phyloP scores from a whole-genome alignment of 1,284 basidiomycete genomes.

The Irpex sp. region DNA sequence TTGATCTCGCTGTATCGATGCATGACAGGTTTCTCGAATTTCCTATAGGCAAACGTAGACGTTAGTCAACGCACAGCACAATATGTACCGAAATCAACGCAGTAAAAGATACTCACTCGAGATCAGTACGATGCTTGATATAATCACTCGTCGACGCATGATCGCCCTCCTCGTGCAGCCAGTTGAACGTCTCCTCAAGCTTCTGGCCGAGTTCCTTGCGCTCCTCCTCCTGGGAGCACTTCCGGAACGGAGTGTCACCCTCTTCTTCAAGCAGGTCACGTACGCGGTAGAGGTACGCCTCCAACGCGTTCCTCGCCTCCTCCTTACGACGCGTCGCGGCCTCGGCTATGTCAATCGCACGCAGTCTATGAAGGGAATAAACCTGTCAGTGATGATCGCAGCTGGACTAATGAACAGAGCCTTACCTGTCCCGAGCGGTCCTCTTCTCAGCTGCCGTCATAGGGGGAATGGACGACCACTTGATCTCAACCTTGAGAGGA shows the following conservation, averaged over 20 bases:
- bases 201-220: conserved; percentile 60
- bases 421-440: conserved; percentile 63
- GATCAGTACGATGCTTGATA: conserved; percentile 65
- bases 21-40: conserved; percentile 78
- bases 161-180: conserved; percentile 89
- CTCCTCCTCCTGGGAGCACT: conserved; percentile 76
- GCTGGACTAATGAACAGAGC: conserved; percentile 12
- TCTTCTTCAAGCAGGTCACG: conserved; percentile 79
- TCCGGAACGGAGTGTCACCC: conserved; percentile 68
- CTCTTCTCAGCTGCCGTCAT: conserved; percentile 76
- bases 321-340: conserved; percentile 75
- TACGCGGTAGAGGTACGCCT: conserved; percentile 89
- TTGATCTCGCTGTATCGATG: conserved; percentile 86
- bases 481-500: conserved; percentile 57
- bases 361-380: conserved; percentile 47
- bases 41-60: conserved; percentile 36
- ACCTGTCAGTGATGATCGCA: conserved; percentile 1
- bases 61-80: too few species aligned
- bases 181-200: conserved; percentile 70
- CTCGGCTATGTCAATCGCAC: conserved; percentile 79
- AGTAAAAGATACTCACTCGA: conserved; percentile 64
- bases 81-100: too few species aligned
- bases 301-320: conserved; percentile 90
- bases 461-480: conserved; percentile 62
- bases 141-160: conserved; percentile 74